Evolutionary conservation across 768 basidiomycete genomes (phyloP).

Genomic region (Mycena sanguinolenta): DNA sequence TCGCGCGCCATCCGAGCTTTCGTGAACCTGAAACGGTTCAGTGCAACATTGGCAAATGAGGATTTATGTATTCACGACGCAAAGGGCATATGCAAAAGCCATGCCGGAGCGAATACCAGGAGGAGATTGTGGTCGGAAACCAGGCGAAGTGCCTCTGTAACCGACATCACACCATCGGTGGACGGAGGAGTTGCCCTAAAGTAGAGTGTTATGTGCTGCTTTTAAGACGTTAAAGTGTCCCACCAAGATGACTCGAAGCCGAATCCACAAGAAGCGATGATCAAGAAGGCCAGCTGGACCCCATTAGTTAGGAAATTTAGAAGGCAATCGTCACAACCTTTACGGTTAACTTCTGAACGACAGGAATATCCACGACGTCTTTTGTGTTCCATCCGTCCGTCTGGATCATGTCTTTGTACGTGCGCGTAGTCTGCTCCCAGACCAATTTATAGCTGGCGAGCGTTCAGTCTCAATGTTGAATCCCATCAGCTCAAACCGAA

Average conservation of each 20-base stretch:
- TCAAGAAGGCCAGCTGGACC: conserved; percentile 57
- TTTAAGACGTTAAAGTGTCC: neutral
- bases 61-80: conserved; percentile 40
- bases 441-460: conserved; percentile 53
- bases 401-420: conserved; percentile 55
- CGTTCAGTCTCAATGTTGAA: neutral
- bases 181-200: conserved; percentile 49
- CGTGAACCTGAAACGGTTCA: conserved; percentile 43
- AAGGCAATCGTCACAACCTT: conserved; percentile 34
- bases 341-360: conserved; percentile 51
- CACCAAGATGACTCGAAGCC: conserved; percentile 59
- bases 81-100: conserved; percentile 53
- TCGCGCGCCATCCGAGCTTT: conserved; percentile 46
- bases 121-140: conserved; percentile 47
- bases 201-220: neutral
- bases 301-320: neutral
- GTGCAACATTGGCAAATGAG: neutral
- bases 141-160: conserved; percentile 54
- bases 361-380: conserved; percentile 44
- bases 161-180: conserved; percentile 52
- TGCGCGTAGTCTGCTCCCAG: conserved; percentile 52
- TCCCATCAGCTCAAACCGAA: neutral
- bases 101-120: conserved; percentile 49
- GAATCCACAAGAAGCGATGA: conserved; percentile 62
- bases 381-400: conserved; percentile 51